These are phyloP conservation scores for Tetrahymena borealis DNA, from an alignment of 73 alveolate genomes.

Conservation along the genomic window DNA sequence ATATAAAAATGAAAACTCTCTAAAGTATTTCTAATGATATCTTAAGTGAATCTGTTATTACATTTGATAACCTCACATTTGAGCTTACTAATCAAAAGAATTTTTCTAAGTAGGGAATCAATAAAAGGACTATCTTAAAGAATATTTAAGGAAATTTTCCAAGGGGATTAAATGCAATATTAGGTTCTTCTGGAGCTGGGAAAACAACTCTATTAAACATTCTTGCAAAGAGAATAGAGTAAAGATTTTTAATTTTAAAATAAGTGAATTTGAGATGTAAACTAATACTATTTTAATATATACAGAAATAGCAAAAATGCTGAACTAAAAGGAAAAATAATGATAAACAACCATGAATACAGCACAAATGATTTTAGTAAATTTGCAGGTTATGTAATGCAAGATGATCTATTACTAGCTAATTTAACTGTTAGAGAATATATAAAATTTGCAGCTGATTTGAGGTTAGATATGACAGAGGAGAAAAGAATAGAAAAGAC, in stretches of 20 bases:
- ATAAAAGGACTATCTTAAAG: too few relatives aligned
- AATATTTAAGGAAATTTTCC: too few relatives aligned
- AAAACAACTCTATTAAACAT: neutral
- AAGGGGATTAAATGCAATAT: neutral
- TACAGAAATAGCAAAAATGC: neutral
- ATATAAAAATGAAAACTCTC: too few relatives aligned
- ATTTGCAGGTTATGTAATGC: neutral
- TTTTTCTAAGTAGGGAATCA: neutral
- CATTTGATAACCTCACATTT: neutral
- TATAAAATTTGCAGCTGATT: neutral
- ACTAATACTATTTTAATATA: neutral
- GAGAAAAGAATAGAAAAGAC: neutral
- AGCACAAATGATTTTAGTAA: neutral
- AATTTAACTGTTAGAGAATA: neutral
- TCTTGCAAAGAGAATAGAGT: neutral
- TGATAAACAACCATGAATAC: neutral
- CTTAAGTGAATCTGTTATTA: neutral
- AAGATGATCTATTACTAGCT: neutral
- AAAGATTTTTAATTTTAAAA: neutral
- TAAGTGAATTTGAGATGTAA: too few relatives aligned
- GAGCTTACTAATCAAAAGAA: neutral
- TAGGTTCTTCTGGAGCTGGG: neutral
- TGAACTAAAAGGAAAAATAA: neutral
- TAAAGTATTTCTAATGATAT: too few relatives aligned
- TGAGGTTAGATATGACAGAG: neutral